These are phyloP conservation scores for Alternaria metachromatica DNA, from an alignment of 2,329 filamentous ascomycete genomes.

Conservation along the genomic window DNA sequence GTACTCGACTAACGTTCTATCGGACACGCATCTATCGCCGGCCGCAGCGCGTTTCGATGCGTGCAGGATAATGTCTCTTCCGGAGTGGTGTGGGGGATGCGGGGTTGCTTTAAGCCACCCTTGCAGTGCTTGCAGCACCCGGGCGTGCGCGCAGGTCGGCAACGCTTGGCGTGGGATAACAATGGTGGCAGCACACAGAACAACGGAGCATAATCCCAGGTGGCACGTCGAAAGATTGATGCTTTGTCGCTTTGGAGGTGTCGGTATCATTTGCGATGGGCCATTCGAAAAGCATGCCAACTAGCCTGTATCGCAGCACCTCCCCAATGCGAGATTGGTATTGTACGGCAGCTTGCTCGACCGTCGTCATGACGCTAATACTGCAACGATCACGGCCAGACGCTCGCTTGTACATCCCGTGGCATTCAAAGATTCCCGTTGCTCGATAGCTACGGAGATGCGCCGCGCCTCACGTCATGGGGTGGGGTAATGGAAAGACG, in stretches of 20 bases:
- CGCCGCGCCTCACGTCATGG: not conserved
- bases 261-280: not conserved
- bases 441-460: not conserved
- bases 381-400: not conserved
- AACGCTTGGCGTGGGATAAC: conserved; percentile 9
- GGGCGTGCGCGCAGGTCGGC: not conserved
- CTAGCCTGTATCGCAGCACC: not conserved
- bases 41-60: not conserved
- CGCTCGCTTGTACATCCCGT: not conserved
- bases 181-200: not conserved
- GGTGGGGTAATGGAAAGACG: not conserved
- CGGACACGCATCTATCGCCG: not conserved
- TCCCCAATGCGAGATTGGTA: not conserved
- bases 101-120: not conserved
- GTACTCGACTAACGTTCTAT: not conserved
- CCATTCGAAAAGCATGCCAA: not conserved
- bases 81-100: not conserved
- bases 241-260: not conserved
- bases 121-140: not conserved
- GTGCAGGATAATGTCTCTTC: not conserved
- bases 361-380: not conserved
- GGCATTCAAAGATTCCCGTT: not conserved
- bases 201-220: not conserved
- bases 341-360: not conserved
- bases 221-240: not conserved